Base-by-base conservation (phyloP, 805 yeast genomes). In the Metschnikowia reukaufii region DNA sequence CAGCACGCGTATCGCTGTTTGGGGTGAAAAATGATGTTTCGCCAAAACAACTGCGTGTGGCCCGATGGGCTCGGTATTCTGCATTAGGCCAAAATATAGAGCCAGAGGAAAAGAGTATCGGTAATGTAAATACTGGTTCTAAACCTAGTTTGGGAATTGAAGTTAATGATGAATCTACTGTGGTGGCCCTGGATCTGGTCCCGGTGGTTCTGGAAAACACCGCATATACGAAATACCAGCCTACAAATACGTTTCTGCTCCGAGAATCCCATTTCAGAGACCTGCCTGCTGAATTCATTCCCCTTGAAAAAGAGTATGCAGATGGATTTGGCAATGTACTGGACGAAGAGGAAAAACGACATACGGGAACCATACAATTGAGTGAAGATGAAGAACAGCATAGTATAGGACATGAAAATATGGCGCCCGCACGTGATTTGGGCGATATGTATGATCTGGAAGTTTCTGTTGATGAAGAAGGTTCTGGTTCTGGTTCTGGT, bases 141-240 rank as follows among this genome's bases (percentile, higher is more conserved):
- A 17, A 36, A 21, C 1, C 20, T 21, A 18, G 20, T 6, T 23
- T 7, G 6, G 27, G 27, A 23, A 9, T 9, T 23, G 27, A 23
- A 23, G 9, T 23, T 23, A 23, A 23, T 7, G 12, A 9, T 25
- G 29, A 25, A 25, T 9, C 29, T 25, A 4, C 5, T 25, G 29
- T 9, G 29, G 5, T n/a, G n/a, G n/a, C n/a, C n/a, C n/a, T n/a
- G n/a, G n/a, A n/a, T n/a, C n/a, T 25, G 29, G 12, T 13, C 8
- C 29, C 5, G 8, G 29, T 9, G 12, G 12, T 13, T 9, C 12
- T 25, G 29, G 49, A 45, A 6, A 73, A 65, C 19, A 63, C 37
- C 15, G 54, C 63, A 9, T 58, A 33, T 35, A 48, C 45, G 7
- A 40, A 17, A 21, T 23, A 43, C 16, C 21, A 37, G 17, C 25